phyloP scores from a whole-genome alignment of 805 yeast genomes.

The Clavispora fructus region DNA sequence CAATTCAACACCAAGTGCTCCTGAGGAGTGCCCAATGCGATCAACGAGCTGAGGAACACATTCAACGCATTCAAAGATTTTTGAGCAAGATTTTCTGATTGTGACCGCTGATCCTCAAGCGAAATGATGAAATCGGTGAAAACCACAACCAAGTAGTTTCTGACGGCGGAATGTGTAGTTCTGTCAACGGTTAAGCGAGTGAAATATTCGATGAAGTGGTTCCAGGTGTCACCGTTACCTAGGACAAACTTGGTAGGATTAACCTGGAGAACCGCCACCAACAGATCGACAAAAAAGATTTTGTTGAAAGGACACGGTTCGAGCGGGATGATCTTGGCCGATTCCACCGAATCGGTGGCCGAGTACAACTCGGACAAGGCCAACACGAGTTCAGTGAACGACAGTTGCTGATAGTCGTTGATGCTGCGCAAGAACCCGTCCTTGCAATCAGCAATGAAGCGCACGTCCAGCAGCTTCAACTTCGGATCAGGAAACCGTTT shows the following conservation, averaged over 20 bases:
- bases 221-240: slow-evolving; percentile 42
- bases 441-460: slow-evolving; percentile 50
- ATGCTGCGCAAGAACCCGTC: slow-evolving; percentile 63
- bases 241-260: slow-evolving; percentile 50
- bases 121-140: slow-evolving; percentile 48
- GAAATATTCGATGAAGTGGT: slow-evolving; percentile 40
- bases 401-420: slow-evolving; percentile 43
- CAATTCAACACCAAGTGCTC: slow-evolving; percentile 47
- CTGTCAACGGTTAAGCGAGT: slow-evolving; percentile 43
- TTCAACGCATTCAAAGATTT: slow-evolving; percentile 47
- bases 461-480: slow-evolving; percentile 42
- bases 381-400: slow-evolving; percentile 45
- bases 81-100: slow-evolving; percentile 31
- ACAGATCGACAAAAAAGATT: slow-evolving; percentile 47
- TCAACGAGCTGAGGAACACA: slow-evolving; percentile 38
- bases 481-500: slow-evolving; percentile 23
- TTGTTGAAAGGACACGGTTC: slow-evolving; percentile 49
- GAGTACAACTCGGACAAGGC: slow-evolving; percentile 44
- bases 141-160: slow-evolving; percentile 45
- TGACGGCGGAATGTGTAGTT: slow-evolving; percentile 30
- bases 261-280: slow-evolving; percentile 47
- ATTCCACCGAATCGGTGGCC: slow-evolving; percentile 5
- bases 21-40: slow-evolving; percentile 31
- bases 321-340: background rate
- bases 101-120: background rate